phyloP scores from a whole-genome alignment of 2,329 filamentous ascomycete genomes.

The Exophiala phaeomuriformis region DNA sequence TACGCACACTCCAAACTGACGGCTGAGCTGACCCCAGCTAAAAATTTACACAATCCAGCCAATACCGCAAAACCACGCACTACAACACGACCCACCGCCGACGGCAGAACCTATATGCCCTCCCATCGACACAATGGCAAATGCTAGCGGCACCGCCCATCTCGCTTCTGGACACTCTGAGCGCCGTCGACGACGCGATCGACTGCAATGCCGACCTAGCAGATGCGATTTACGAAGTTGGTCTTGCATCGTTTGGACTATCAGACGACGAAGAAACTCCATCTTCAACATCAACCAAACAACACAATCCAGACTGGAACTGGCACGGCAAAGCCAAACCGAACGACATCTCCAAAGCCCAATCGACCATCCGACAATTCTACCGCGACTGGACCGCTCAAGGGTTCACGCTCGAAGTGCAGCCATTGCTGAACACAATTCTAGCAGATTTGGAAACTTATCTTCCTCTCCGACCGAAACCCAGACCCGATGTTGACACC shows the following conservation, averaged over 20 bases:
- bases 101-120: slow-evolving; percentile 84
- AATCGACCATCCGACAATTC: slow-evolving; percentile 86
- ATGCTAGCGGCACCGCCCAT: slow-evolving; percentile 76
- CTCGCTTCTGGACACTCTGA: slow-evolving; percentile 69
- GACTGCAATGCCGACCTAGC: slow-evolving; percentile 80
- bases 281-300: neutral
- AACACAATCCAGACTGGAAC: slow-evolving; percentile 41
- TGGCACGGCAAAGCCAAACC: slow-evolving; percentile 66
- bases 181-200: slow-evolving; percentile 76
- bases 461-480: slow-evolving; percentile 26
- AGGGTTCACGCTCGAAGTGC: slow-evolving; percentile 60
- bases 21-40: slow-evolving; percentile 15
- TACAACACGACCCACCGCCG: slow-evolving; percentile 86
- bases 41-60: slow-evolving; percentile 43
- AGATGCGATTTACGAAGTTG: slow-evolving; percentile 64
- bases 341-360: slow-evolving; percentile 78
- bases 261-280: slow-evolving; percentile 30
- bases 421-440: slow-evolving; percentile 70
- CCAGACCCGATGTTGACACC: neutral
- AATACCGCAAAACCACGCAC: slow-evolving; percentile 78
- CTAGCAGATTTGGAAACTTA: slow-evolving; percentile 54
- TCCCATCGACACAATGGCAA: slow-evolving; percentile 76
- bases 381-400: slow-evolving; percentile 89
- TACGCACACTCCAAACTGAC: neutral
- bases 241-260: slow-evolving; percentile 55